phyloP scores from a whole-genome alignment of 1,139 yeast genomes.

The Candida sp. region DNA sequence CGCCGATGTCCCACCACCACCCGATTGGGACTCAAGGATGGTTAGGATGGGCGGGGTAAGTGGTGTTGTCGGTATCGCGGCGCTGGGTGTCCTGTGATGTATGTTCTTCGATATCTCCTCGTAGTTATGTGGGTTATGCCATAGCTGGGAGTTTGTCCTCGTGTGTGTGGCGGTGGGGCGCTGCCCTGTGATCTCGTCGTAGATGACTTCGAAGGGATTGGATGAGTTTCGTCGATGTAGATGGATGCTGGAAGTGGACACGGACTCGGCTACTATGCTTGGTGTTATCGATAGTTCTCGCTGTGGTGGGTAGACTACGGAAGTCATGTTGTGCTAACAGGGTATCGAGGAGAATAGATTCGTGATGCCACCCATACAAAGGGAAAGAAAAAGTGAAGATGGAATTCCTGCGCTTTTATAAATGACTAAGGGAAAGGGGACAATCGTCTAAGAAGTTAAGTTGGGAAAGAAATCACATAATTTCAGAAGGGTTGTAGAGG shows the following conservation, averaged over 20 bases:
- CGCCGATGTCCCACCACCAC: neutral
- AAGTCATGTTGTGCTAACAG: neutral
- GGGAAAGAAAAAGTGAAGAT: too few species aligned
- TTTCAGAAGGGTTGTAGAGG: neutral
- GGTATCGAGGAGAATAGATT: neutral
- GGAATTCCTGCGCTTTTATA: too few species aligned
- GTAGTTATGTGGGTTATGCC: slow-evolving; percentile 10
- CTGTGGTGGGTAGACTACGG: neutral
- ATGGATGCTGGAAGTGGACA: neutral
- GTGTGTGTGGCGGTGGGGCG: neutral
- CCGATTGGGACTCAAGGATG: slow-evolving; percentile 24
- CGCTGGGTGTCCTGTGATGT: slow-evolving; percentile 5
- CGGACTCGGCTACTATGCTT: neutral
- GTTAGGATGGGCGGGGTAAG: slow-evolving; percentile 29
- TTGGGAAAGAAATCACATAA: neutral
- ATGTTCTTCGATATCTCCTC: slow-evolving; percentile 9
- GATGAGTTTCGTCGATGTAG: slow-evolving; percentile 17
- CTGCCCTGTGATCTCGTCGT: slow-evolving; percentile 9
- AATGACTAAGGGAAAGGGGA: neutral
- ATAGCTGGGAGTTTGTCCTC: slow-evolving; percentile 7
- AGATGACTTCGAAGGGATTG: slow-evolving; percentile 27
- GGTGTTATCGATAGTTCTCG: neutral
- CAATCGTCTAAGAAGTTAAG: neutral
- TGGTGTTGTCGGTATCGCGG: neutral
- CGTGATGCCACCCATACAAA: neutral